phyloP scores from a whole-genome alignment of 495 filamentous ascomycete genomes.

The Penicillium verhagenii region DNA sequence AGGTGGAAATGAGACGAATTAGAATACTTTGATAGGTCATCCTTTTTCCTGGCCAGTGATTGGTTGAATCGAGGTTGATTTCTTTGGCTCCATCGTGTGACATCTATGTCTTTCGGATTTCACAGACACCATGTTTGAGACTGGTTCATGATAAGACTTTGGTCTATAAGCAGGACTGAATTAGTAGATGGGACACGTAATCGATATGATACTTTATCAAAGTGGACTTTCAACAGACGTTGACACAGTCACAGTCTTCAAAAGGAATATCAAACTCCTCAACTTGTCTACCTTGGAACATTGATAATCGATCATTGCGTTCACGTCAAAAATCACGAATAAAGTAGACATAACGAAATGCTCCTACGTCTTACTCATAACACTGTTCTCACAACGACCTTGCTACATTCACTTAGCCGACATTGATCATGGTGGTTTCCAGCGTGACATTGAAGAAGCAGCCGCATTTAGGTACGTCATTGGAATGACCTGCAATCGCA shows the following conservation, averaged over 20 bases:
- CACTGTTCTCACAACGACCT: slow-evolving; percentile 42
- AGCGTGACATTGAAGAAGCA: slow-evolving; percentile 46
- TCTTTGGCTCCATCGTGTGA: not conserved
- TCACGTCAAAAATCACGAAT: not conserved
- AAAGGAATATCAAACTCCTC: too few species aligned
- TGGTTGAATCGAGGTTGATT: not conserved
- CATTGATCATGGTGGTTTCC: slow-evolving; percentile 39
- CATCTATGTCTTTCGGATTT: not conserved
- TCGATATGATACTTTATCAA: not conserved
- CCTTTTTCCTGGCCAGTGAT: not conserved
- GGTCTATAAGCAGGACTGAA: not conserved
- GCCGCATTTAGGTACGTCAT: slow-evolving; percentile 57
- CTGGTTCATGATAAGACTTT: not conserved
- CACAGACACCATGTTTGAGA: not conserved
- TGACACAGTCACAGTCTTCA: too few species aligned
- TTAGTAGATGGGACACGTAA: not conserved
- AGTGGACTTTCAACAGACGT: too few species aligned
- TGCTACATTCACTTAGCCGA: slow-evolving; percentile 39
- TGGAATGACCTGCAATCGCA: slow-evolving; percentile 50
- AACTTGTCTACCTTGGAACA: too few species aligned
- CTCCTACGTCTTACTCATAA: slow-evolving; percentile 49
- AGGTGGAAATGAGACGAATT: not conserved
- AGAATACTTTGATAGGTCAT: not conserved
- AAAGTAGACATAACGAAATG: slow-evolving; percentile 56
- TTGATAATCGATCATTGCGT: too few species aligned